A percentile compares a stretch with the other conserved stretches of the same genome.
Conservation (phyloP, 2,329 filamentous ascomycete species). For the Emmonsiellopsis sp. region DNA sequence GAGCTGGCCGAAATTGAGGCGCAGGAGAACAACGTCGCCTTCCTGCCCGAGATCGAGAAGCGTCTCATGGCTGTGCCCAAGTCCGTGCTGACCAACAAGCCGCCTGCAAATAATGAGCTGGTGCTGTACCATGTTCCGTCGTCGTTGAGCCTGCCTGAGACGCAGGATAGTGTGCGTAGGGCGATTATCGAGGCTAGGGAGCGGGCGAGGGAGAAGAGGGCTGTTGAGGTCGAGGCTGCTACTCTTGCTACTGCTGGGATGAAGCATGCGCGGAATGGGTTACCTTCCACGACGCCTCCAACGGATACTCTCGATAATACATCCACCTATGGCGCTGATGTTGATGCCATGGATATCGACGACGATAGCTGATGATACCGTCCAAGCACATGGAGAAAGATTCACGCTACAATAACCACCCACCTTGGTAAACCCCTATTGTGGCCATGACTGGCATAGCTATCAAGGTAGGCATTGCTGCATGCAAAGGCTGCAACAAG, state of each 20-base stretch:
- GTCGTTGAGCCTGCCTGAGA: conserved; percentile 65
- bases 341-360: conserved; percentile 25
- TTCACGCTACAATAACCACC: no score
- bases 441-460: no score
- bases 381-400: not conserved
- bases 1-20: conserved; percentile 65
- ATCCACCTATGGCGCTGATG: conserved; percentile 1
- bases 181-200: conserved; percentile 73
- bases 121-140: conserved; percentile 76
- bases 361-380: not conserved
- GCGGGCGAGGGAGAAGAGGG: conserved; percentile 50
- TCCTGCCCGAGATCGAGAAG: conserved; percentile 79
- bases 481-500: no score
- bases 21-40: conserved; percentile 57
- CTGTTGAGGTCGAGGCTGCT: conserved; percentile 23
- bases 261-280: conserved; percentile 19
- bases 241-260: not conserved
- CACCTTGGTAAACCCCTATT: no score
- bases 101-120: conserved; percentile 54
- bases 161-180: conserved; percentile 65
- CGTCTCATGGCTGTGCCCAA: conserved; percentile 63
- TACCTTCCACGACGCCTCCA: no score
- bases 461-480: no score
- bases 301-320: no score
- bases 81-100: conserved; percentile 49